phyloP scores from a whole-genome alignment of 352 stramenopile genomes.

The Elongisporangium prolatum region DNA sequence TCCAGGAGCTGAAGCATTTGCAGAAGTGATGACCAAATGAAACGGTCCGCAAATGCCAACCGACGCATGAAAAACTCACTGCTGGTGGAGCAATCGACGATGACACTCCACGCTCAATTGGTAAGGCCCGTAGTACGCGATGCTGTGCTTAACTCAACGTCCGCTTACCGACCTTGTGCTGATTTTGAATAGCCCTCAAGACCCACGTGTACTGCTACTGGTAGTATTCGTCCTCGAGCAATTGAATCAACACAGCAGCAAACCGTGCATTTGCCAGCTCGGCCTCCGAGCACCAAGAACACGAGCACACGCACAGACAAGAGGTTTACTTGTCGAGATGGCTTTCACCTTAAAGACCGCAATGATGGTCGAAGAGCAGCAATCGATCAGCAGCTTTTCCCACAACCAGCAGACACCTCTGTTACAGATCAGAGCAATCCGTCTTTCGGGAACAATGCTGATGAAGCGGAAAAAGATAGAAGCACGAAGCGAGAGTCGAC shows the following conservation, averaged over 20 bases:
- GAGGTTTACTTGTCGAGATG: constrained; percentile 59
- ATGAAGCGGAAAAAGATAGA: constrained; percentile 9
- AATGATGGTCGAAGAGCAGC: constrained; percentile 40
- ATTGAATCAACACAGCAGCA: background rate
- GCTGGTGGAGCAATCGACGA: too few relatives aligned
- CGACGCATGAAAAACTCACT: too few relatives aligned
- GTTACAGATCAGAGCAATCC: background rate
- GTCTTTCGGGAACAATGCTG: too few relatives aligned
- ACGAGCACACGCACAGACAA: constrained; percentile 14
- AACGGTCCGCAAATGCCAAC: too few relatives aligned
- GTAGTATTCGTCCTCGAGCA: background rate
- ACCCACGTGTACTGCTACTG: too few relatives aligned
- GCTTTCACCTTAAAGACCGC: constrained; percentile 59
- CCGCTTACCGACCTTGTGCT: too few relatives aligned
- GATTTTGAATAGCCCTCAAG: too few relatives aligned
- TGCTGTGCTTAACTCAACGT: too few relatives aligned
- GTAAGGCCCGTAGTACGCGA: too few relatives aligned
- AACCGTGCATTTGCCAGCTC: background rate
- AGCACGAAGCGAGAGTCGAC: background rate
- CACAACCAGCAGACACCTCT: background rate
- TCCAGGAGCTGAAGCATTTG: too few relatives aligned
- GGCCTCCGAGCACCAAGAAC: background rate
- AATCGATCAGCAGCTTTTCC: constrained; percentile 34
- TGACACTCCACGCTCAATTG: too few relatives aligned
- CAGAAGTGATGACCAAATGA: too few relatives aligned